Evolutionary conservation across 306 rosid species (phyloP), one percentile per base, ranked within the genome.

Genomic region (Fragaria iinumae): DNA sequence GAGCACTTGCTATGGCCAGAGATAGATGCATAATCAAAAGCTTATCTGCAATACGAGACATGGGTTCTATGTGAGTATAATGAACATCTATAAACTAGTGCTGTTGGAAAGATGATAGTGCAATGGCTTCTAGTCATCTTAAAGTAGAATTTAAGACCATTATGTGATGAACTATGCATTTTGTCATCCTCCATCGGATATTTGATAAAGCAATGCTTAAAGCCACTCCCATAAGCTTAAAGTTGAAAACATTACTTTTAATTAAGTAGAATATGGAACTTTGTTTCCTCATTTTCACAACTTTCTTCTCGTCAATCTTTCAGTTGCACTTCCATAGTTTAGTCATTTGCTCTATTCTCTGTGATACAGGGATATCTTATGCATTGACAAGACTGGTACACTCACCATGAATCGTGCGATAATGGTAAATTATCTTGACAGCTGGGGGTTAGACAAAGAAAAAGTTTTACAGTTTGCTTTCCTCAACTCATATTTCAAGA

Each of bases 341-440:
- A n/a, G 8, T 34, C 62, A 67, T 57, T 45, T 45, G 11, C 4
- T 82, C 23, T 67, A 8, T 66, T 65, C 49, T 20, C 17, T 72
- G 70, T 70, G 55, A 78, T 79, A 39, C 87, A 90, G 96, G 97
- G 96, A 92, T 75, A 87, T 92, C 66, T 88, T 92, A 44, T 92
- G 97, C 83, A 86, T 92, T 45, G 97, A 90, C 87, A 92, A 92
- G 85, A 92, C 97, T 56, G 96, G 97, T 11, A 88, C 96, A 13
- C 91, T 92, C 47, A 92, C 96, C 70, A 90, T 92, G 93, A 87
- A 92, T 81, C 83, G 71, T 74, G 93, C 97, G 27, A 87, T 92
- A 41, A 75, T 92, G 93, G 92, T 87, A 77, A 79, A 77, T 81
- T 82, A 86, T 80, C 78, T 86, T 11, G 96, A 89, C 68, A 16